These are phyloP conservation scores for Blastomyces emzantsi DNA, from an alignment of 2,329 filamentous ascomycete genomes.

Conservation along the genomic window DNA sequence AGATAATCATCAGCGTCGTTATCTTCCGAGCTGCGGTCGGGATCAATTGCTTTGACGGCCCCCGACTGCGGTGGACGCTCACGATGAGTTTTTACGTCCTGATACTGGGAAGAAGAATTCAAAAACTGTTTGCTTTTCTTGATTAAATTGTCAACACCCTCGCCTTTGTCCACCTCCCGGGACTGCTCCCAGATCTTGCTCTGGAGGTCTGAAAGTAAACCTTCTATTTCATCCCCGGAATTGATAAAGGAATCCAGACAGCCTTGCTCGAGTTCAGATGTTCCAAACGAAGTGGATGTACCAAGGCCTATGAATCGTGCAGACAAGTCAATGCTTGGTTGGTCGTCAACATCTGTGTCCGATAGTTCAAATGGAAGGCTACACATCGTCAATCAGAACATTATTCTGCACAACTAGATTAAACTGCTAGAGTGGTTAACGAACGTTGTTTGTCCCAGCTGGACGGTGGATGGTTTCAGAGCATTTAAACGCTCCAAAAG, in stretches of 20 bases:
- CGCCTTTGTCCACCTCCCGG: constrained; percentile 3
- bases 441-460: constrained; percentile 24
- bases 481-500: constrained; percentile 28
- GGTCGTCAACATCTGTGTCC: constrained; percentile 7
- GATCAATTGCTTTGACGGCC: neutral
- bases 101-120: constrained; percentile 23
- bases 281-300: neutral
- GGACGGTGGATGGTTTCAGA: constrained; percentile 26
- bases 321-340: constrained; percentile 6
- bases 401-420: constrained; percentile 4
- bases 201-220: constrained; percentile 15
- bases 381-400: constrained; percentile 10
- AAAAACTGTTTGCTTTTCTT: constrained; percentile 21
- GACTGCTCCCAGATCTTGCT: constrained; percentile 8
- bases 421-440: constrained; percentile 11
- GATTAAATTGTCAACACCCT: constrained; percentile 9
- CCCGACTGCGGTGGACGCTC: neutral
- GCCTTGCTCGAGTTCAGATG: neutral
- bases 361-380: constrained; percentile 6
- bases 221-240: constrained; percentile 18
- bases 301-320: constrained; percentile 9
- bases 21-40: constrained; percentile 9
- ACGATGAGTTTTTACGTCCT: neutral
- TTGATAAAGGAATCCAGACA: constrained; percentile 9
- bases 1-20: constrained; percentile 25